Base-by-base conservation (phyloP, 441 rosid species). In the Bruguiera hainesii region DNA sequence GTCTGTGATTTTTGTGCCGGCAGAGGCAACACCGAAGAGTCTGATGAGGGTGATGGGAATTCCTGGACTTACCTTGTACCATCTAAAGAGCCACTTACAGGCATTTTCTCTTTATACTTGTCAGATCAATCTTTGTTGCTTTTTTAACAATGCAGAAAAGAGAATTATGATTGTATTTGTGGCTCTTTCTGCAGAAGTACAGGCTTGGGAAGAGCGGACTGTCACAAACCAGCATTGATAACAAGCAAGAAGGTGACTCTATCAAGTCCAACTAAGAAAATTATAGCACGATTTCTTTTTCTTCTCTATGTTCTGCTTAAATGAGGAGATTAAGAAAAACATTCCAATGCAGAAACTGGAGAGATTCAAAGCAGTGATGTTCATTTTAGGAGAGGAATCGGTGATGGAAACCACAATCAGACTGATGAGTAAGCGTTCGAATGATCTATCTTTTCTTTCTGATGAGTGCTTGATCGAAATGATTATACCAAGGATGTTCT, bases 11-110 rank as follows among this genome's bases (percentile, higher is more conserved):
- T 60, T 69, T 73, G 73, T 83, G 89, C 82, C 51, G 71, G 78
- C 82, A 95, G 99, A 90, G 74, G 99, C 99, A 68, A 95, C 98
- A 64, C 99, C 99, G 2, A 95, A 87, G 86, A 81, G 90, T 79
- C 80, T 91, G 81, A 88, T 89, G 95, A 89, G 86, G 72, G 80
- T 75, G 73, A 87, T 91, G 93, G 98, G 80, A 26, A 84, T 90
- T 80, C 84, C 94, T 78, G 97, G 95, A 26, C 94, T 95, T 60
- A 95, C 98, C 68, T 73, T 95, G 78, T 95, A 95, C 80, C 99
- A 95, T 77, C 86, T 95, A n/a, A 95, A 95, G 85, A 95, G 98
- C 79, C 99, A 95, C 83, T 82, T 95, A 74, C 98, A 94, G 89
- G 98, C 82, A 71, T 37, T 62, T 31, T 39, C 64, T 46, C 63